phyloP scores from a whole-genome alignment of 2,329 filamentous ascomycete species.

The Geoglossum cookeanum region DNA sequence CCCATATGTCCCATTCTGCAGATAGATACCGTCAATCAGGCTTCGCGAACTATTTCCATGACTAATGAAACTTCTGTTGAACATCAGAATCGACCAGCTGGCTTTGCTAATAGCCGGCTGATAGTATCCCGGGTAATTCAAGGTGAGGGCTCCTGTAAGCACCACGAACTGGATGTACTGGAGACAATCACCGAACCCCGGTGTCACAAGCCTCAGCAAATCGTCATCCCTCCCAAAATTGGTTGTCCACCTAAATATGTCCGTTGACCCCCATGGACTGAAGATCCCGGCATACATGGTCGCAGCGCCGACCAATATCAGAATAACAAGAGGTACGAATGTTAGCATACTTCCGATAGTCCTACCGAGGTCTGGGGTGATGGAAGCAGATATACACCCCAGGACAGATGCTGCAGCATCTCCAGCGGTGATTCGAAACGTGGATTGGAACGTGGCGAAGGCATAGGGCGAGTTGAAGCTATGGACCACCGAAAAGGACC shows the following conservation, averaged over 20 bases:
- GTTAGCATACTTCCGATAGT: constrained; percentile 48
- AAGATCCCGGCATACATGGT: constrained; percentile 71
- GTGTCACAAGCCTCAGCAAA: constrained; percentile 75
- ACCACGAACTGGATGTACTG: constrained; percentile 92
- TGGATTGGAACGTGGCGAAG: constrained; percentile 64
- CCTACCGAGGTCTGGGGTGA: constrained; percentile 65
- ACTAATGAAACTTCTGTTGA: constrained; percentile 76
- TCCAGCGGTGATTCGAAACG: constrained; percentile 56
- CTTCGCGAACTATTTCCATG: constrained; percentile 44
- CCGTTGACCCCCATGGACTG: constrained; percentile 82
- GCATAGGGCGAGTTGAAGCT: constrained; percentile 67
- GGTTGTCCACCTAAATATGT: constrained; percentile 91
- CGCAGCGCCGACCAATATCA: constrained; percentile 63
- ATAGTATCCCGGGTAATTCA: constrained; percentile 87
- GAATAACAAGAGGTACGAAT: constrained; percentile 58
- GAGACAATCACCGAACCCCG: constrained; percentile 88
- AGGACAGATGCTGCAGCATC: constrained; percentile 43
- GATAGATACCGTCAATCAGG: constrained; percentile 72
- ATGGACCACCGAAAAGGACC: constrained; percentile 54
- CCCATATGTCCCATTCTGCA: constrained; percentile 58
- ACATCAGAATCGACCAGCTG: constrained; percentile 79
- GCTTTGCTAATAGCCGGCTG: constrained; percentile 78
- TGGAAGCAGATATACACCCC: constrained; percentile 60
- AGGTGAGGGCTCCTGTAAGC: constrained; percentile 66
- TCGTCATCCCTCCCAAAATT: constrained; percentile 94